Evolutionary conservation across 306 rosid species (phyloP).

Genomic region (Quercus suber): DNA sequence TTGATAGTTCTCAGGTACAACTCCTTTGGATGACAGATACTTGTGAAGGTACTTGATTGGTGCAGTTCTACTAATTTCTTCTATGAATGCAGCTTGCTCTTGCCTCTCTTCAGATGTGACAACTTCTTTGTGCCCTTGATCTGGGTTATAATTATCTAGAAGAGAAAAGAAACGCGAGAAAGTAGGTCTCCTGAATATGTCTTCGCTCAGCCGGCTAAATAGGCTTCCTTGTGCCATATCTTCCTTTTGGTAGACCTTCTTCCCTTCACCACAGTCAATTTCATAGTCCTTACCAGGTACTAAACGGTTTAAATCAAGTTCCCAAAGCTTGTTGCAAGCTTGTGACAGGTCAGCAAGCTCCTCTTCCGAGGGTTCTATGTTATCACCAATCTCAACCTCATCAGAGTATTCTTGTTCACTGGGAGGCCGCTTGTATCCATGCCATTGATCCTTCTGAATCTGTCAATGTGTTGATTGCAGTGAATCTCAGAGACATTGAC

Average conservation of each 20-base stretch:
- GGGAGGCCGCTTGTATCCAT: conserved; percentile 58
- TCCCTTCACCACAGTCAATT: conserved; percentile 94
- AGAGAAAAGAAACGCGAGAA: conserved; percentile 84
- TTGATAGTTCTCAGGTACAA: conserved; percentile 52
- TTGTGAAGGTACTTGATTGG: conserved; percentile 81
- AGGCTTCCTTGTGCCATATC: conserved; percentile 79
- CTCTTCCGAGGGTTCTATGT: conserved; percentile 57
- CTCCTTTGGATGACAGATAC: conserved; percentile 65
- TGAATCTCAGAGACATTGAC: conserved; percentile 9
- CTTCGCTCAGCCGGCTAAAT: conserved; percentile 70
- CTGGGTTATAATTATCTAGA: conserved; percentile 86
- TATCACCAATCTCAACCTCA: conserved; percentile 52
- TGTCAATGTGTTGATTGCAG: conserved; percentile 28
- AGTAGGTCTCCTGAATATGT: conserved; percentile 67
- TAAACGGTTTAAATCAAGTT: conserved; percentile 76
- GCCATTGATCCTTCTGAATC: conserved; percentile 74
- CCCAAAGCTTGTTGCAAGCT: conserved; percentile 87
- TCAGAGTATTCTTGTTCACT: conserved; percentile 73
- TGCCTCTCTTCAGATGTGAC: conserved; percentile 90
- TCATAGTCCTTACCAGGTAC: conserved; percentile 81
- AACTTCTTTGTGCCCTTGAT: conserved; percentile 74
- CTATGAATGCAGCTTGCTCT: conserved; percentile 90
- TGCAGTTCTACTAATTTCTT: conserved; percentile 95
- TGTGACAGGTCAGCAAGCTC: conserved; percentile 71
- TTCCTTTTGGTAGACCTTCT: conserved; percentile 61